Base-by-base conservation (phyloP, 345 rosid genomes). In the Citrus medica region DNA sequence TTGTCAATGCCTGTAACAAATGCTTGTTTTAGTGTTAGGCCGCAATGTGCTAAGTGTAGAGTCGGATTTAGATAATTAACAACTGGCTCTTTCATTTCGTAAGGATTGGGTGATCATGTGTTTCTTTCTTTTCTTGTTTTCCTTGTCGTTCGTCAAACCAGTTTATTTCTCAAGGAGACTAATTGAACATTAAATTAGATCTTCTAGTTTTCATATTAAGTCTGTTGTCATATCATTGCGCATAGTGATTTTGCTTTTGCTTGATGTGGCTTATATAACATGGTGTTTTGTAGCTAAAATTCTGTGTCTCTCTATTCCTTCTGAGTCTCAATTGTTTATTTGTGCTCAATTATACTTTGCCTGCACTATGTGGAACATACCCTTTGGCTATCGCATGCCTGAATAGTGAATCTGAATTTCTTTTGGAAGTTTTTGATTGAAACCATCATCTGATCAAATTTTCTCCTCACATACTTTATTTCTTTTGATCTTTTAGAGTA, bases 401-500 rank as follows among this genome's bases (percentile, higher is more conserved):
- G 51, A 12, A 12, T 42, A 42, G 51, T 51, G n/a, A 55, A 37
- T 65, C n/a, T 64, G 66, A 38, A 65, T 72, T 79, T 62, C 37
- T n/a, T 24, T 7, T 42, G 25, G 0, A 2, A 51, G 58, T 25
- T 6, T 55, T 65, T 51, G 37, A 22, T 35, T 81, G 13, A 40
- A 61, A 55, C 5, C 19, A 12, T 17, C 24, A 4, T 66, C 46
- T 22, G 28, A 9, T 42, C 12, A 58, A 69, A 69, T 51, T 53
- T 32, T 51, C 22, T 72, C 69, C 56, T 10, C 9, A 71, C 58
- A n/a, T 16, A 5, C 9, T 55, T 27, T 27, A 19, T 46, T 51
- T 25, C 35, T 74, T 53, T 51, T 75, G 72, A 55, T 69, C 4
- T 42, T 78, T 78, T 77, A 79, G 75, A 30, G 79, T 46, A 76